Evolutionary conservation across 805 yeast genomes (phyloP).

Genomic region (Sugiyamaella floridensis): DNA sequence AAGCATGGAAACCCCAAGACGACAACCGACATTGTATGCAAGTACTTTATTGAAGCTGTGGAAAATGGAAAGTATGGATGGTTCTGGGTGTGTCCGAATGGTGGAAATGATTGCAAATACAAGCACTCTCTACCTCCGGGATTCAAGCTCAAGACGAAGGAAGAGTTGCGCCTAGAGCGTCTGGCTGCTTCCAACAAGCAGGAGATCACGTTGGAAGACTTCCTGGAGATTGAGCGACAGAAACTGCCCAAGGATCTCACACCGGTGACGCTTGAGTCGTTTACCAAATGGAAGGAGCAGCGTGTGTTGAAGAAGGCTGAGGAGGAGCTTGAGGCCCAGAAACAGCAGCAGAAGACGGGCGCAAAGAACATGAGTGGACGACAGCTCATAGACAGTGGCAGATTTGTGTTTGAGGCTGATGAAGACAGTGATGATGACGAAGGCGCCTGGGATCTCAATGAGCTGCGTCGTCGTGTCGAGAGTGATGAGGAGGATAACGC

Average conservation of each 20-base stretch:
- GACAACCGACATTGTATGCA: slow-evolving; percentile 93
- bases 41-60: slow-evolving; percentile 89
- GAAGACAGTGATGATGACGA: slow-evolving; percentile 26
- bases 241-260: slow-evolving; percentile 68
- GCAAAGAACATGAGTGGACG: slow-evolving; percentile 29
- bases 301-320: slow-evolving; percentile 39
- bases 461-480: slow-evolving; percentile 30
- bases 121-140: slow-evolving; percentile 96
- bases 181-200: slow-evolving; percentile 79
- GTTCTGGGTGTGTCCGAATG: slow-evolving; percentile 98
- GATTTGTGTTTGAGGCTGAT: slow-evolving; percentile 28
- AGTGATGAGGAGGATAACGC: slow-evolving; percentile 6
- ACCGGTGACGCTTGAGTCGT: slow-evolving; percentile 78
- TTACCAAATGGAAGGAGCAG: slow-evolving; percentile 73
- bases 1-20: slow-evolving; percentile 93
- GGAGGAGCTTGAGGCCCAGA: slow-evolving; percentile 38
- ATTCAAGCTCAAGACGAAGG: slow-evolving; percentile 92
- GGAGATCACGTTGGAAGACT: slow-evolving; percentile 89
- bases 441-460: slow-evolving; percentile 33
- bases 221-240: slow-evolving; percentile 87
- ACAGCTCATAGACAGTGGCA: slow-evolving; percentile 36
- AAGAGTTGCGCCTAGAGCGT: slow-evolving; percentile 83
- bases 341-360: slow-evolving; percentile 26
- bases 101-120: slow-evolving; percentile 89
- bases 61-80: slow-evolving; percentile 97